phyloP scores from a whole-genome alignment of 2,329 filamentous ascomycete genomes.

The Talaromyces piceae region DNA sequence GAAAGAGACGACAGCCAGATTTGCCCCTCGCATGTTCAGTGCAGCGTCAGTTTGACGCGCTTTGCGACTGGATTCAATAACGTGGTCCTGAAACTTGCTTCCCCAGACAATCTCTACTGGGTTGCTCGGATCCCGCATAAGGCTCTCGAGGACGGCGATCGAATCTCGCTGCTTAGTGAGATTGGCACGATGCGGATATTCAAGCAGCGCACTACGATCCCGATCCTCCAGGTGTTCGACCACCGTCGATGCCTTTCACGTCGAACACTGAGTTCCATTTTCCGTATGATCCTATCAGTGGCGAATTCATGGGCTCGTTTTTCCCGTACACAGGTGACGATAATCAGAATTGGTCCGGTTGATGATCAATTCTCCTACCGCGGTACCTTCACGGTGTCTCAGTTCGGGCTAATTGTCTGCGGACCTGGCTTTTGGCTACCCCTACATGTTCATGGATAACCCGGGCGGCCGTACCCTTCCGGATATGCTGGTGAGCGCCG shows the following conservation, averaged over 20 bases:
- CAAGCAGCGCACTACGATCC: neutral
- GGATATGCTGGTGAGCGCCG: neutral
- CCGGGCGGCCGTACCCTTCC: neutral
- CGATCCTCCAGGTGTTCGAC: neutral
- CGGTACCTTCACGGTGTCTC: too few species aligned
- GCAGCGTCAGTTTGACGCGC: neutral
- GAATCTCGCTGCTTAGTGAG: neutral
- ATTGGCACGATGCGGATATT: neutral
- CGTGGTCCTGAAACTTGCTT: neutral
- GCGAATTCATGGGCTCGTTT: conserved; percentile 33
- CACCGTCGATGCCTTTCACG: conserved; percentile 3
- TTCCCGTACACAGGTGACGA: conserved; percentile 24
- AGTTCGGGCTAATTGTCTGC: neutral
- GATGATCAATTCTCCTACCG: conserved; percentile 13
- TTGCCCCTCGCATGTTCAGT: neutral
- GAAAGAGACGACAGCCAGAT: neutral
- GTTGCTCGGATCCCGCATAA: neutral
- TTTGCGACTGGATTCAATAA: neutral
- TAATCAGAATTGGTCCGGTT: conserved; percentile 16
- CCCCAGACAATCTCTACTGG: neutral
- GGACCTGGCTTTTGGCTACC: neutral
- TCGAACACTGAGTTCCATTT: conserved; percentile 23
- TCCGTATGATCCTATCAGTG: conserved; percentile 33
- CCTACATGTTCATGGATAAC: neutral
- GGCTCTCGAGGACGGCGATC: neutral